phyloP scores from a whole-genome alignment of 345 rosid genomes.

The Citrus sp. region DNA sequence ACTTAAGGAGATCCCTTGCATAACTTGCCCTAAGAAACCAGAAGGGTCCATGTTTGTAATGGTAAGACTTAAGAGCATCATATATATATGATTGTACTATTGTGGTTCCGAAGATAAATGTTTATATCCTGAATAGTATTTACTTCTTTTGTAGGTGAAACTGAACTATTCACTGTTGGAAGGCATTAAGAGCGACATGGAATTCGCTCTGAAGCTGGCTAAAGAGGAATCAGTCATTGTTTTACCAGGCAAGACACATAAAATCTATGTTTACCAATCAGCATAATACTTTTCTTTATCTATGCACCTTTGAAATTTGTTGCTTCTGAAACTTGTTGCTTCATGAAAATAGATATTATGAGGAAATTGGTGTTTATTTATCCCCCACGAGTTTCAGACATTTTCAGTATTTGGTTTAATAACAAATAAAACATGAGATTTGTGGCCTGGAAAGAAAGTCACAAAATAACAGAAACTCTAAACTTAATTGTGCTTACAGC shows the following conservation, averaged over 20 bases:
- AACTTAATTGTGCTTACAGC: too few relatives aligned
- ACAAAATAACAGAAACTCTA: too few relatives aligned
- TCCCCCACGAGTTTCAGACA: too few relatives aligned
- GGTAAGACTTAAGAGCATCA: conserved; percentile 28
- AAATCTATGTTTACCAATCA: too few relatives aligned
- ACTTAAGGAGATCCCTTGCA: conserved; percentile 58
- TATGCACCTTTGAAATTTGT: background rate
- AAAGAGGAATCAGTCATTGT: conserved; percentile 72
- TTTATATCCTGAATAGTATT: background rate
- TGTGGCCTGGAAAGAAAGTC: too few relatives aligned
- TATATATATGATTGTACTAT: background rate
- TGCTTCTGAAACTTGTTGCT: background rate
- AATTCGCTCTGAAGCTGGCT: conserved; percentile 61
- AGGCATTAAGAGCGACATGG: conserved; percentile 52
- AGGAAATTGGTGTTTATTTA: too few relatives aligned
- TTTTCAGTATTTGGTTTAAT: too few relatives aligned
- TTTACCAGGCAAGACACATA: conserved; percentile 48
- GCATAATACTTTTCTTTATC: too few relatives aligned
- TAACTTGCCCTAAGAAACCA: conserved; percentile 57
- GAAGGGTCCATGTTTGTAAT: conserved; percentile 68
- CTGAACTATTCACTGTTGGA: conserved; percentile 51
- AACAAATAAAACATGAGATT: too few relatives aligned
- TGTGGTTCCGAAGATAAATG: too few relatives aligned
- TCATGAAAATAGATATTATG: too few relatives aligned
- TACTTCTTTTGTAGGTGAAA: conserved; percentile 36